Evolutionary conservation across 768 basidiomycete species (phyloP).

Genomic region (Tulasnella sp.): DNA sequence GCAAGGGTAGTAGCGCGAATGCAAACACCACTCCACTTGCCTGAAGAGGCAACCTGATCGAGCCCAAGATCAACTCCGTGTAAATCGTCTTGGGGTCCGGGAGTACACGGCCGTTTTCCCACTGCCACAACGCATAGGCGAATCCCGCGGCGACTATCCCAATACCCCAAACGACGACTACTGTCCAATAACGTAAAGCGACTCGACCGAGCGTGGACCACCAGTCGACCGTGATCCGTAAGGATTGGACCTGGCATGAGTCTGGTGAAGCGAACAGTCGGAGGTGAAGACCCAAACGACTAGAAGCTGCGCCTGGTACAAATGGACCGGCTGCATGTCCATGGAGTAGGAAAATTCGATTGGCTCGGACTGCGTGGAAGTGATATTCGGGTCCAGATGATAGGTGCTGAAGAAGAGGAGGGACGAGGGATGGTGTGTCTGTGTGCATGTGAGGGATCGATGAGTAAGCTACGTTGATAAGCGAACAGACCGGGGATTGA

Average conservation of each 20-base stretch:
- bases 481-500: not conserved
- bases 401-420: constrained; percentile 4
- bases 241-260: constrained; percentile 34
- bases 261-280: constrained; percentile 20
- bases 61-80: not conserved
- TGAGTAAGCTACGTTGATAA: not conserved
- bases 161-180: constrained; percentile 58
- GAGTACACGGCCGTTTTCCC: constrained; percentile 17
- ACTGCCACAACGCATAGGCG: constrained; percentile 37
- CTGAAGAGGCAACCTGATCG: not conserved
- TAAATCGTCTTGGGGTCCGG: not conserved
- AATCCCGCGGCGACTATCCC: constrained; percentile 53
- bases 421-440: not conserved
- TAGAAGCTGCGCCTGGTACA: constrained; percentile 16
- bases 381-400: constrained; percentile 10
- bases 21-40: constrained; percentile 27
- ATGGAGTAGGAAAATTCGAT: constrained; percentile 21
- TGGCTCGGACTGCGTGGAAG: constrained; percentile 29
- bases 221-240: constrained; percentile 59
- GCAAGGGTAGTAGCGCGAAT: constrained; percentile 46
- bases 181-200: constrained; percentile 63
- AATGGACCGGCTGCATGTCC: constrained; percentile 20
- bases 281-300: not conserved
- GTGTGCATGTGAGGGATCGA: not conserved
- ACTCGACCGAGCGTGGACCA: constrained; percentile 56